Evolutionary conservation across 805 yeast genomes (phyloP).

Genomic region (Yarrowia keelungensis): DNA sequence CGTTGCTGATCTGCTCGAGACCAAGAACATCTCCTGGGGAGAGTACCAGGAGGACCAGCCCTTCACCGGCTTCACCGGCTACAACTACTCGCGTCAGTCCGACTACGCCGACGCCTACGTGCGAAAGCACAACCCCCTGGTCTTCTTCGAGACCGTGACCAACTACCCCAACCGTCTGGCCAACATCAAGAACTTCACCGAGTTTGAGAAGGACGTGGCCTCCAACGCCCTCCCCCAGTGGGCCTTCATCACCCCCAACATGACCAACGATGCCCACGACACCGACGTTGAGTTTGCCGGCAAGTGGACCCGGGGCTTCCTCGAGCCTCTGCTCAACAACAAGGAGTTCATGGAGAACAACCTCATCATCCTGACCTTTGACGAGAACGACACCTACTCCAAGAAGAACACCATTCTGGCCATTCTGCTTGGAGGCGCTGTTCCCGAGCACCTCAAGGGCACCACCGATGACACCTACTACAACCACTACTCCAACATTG

Average conservation of each 20-base stretch:
- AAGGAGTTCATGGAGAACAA: slow-evolving; percentile 57
- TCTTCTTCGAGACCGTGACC: slow-evolving; percentile 54
- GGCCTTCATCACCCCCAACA: slow-evolving; percentile 61
- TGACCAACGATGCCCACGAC: slow-evolving; percentile 62
- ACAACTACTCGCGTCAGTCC: slow-evolving; percentile 55
- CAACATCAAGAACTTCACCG: slow-evolving; percentile 58
- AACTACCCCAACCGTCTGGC: slow-evolving; percentile 51
- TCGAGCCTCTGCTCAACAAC: slow-evolving; percentile 56
- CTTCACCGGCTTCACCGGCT: slow-evolving; percentile 60
- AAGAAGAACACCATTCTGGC: slow-evolving; percentile 57
- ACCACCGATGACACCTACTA: slow-evolving; percentile 58
- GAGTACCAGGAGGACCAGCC: slow-evolving; percentile 63
- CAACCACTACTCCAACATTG: slow-evolving; percentile 60
- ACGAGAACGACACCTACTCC: slow-evolving; percentile 56
- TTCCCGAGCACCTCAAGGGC: slow-evolving; percentile 54
- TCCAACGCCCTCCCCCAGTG: slow-evolving; percentile 58
- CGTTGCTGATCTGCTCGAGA: slow-evolving; percentile 58
- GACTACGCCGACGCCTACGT: slow-evolving; percentile 57
- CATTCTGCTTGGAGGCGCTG: slow-evolving; percentile 57
- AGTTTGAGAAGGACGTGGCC: slow-evolving; percentile 54
- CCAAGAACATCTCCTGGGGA: slow-evolving; percentile 58
- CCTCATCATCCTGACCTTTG: slow-evolving; percentile 58
- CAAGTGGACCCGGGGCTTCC: slow-evolving; percentile 55
- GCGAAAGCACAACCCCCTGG: slow-evolving; percentile 61
- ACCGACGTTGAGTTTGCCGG: slow-evolving; percentile 57